These are phyloP conservation scores for Candida methanosorbosa DNA, from an alignment of 805 yeast genomes.

Conservation along the genomic window DNA sequence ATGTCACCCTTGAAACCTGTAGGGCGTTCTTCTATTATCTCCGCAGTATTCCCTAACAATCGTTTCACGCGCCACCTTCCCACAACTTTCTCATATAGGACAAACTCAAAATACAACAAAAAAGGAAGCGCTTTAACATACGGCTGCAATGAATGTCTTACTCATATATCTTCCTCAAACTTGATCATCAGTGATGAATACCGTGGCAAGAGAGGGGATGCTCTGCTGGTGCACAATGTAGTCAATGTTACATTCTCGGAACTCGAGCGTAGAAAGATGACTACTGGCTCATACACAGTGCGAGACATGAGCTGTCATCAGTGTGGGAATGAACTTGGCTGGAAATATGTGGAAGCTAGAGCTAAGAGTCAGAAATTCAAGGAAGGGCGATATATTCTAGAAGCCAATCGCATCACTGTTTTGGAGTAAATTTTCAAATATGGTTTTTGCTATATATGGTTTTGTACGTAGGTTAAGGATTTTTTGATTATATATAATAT, in stretches of 20 bases:
- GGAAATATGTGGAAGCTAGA: conserved; percentile 51
- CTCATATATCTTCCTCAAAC: conserved; percentile 20
- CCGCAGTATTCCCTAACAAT: no score
- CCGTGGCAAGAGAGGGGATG: conserved; percentile 50
- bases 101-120: conserved; percentile 8
- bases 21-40: no score
- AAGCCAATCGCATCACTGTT: conserved; percentile 19
- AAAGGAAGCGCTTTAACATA: conserved; percentile 17
- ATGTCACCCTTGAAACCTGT: no score
- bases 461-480: no score
- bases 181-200: conserved; percentile 30
- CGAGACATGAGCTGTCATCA: conserved; percentile 49
- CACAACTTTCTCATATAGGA: no score
- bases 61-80: conserved; percentile 2
- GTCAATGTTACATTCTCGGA: conserved; percentile 16
- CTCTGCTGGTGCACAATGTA: conserved; percentile 42
- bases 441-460: no score
- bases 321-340: conserved; percentile 48
- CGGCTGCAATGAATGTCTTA: conserved; percentile 20
- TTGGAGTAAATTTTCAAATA: no score
- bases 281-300: conserved; percentile 51
- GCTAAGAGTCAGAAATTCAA: conserved; percentile 41
- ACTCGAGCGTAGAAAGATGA: conserved; percentile 31
- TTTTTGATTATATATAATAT: no score
- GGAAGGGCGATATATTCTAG: conserved; percentile 54